phyloP scores from a whole-genome alignment of 164 flowering plant genomes.

The Stephania cephalantha region DNA sequence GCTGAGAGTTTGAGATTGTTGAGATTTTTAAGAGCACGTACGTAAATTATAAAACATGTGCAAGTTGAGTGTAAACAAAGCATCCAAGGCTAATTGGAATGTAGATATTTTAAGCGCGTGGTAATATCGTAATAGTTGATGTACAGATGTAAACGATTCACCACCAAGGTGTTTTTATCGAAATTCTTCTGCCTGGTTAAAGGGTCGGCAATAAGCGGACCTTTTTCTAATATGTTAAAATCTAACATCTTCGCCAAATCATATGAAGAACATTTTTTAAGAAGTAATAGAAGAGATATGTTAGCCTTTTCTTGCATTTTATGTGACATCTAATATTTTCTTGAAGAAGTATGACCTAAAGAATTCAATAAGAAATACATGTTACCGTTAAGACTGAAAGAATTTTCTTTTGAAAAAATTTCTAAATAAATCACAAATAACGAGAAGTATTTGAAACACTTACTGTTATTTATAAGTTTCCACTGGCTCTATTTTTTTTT shows the following conservation, averaged over 20 bases:
- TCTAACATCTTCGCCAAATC: neutral
- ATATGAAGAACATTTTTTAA: too few relatives aligned
- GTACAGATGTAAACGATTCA: neutral
- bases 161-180: neutral
- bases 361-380: neutral
- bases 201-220: neutral
- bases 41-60: neutral
- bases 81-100: neutral
- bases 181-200: neutral
- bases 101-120: neutral
- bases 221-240: too few relatives aligned
- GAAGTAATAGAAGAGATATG: neutral
- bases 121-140: neutral
- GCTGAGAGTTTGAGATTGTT: neutral
- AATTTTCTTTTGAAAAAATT: too few relatives aligned
- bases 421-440: neutral
- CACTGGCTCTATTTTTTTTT: neutral
- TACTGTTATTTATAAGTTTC: neutral
- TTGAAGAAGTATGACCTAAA: too few relatives aligned
- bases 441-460: neutral
- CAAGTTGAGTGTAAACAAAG: neutral
- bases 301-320: neutral
- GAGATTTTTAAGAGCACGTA: neutral
- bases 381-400: neutral
- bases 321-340: neutral